phyloP scores from a whole-genome alignment of 371 early-diverging fungal species.

The Choanephora cucurbitarum region DNA sequence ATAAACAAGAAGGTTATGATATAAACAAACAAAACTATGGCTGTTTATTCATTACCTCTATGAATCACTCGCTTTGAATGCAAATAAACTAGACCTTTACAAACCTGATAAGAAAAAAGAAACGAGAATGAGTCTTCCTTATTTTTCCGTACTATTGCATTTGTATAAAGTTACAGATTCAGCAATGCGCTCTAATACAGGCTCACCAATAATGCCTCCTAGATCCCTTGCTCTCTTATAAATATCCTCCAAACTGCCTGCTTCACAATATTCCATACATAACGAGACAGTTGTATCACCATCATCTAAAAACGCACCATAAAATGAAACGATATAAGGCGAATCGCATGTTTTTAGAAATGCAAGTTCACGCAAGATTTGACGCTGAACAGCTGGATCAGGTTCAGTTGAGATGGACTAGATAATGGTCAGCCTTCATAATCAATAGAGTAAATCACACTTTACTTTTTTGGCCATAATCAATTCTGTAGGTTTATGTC shows the following conservation, averaged over 20 bases:
- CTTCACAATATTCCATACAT: conserved; percentile 94
- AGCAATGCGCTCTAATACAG: conserved; percentile 78
- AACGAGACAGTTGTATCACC: conserved; percentile 86
- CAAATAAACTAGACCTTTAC: conserved; percentile 79
- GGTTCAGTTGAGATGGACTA: conserved; percentile 71
- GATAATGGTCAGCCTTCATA: too few species aligned
- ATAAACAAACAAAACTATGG: too few species aligned
- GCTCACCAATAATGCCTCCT: conserved; percentile 73
- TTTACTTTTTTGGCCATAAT: conserved; percentile 94
- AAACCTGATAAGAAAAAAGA: conserved; percentile 42
- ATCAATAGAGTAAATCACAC: not conserved
- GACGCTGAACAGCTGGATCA: conserved; percentile 72
- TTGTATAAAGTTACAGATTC: conserved; percentile 58
- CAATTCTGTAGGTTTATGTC: conserved; percentile 73
- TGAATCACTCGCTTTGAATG: conserved; percentile 86
- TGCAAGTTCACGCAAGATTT: conserved; percentile 90
- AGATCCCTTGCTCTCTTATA: conserved; percentile 70
- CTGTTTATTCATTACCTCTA: conserved; percentile 53
- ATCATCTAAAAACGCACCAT: conserved; percentile 91
- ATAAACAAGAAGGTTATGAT: too few species aligned
- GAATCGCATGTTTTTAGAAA: conserved; percentile 88
- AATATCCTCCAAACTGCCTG: conserved; percentile 80
- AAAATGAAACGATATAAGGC: conserved; percentile 91
- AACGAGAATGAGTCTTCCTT: not conserved
- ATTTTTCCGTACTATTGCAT: not conserved